Evolutionary conservation across 2,329 filamentous ascomycete species (phyloP), one percentile per base, ranked within the genome.

Genomic region (Neofusicoccum umdonicola): DNA sequence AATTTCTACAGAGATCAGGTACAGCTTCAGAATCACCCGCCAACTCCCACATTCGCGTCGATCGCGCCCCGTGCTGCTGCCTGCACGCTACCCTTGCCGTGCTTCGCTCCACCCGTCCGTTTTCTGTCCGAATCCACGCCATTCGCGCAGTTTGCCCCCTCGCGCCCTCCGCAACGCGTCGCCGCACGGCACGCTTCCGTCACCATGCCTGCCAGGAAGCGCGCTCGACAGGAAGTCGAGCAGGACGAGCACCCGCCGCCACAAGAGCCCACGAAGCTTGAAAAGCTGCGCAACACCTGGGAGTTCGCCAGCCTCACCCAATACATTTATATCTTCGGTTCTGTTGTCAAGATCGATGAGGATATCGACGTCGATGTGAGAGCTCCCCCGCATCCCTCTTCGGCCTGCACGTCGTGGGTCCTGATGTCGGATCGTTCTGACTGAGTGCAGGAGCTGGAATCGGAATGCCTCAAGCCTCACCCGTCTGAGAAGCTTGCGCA

Each of bases 281-380:
- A 87, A 65, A 88, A 84, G 69, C 85, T 98, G 69, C 88, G 94
- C 68, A 95, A 91, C 75, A 93, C 91, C 84, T 98, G 94, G 93
- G 91, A 97, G 77, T 97, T 98, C 78, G 92, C 94, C 67, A 94
- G 93, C 73, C 81, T 98, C 7, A 93, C 90, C 80, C 94, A 99
- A 79, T 99, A 93, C 85, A 91, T 98, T 67, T 91, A 89, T 76
- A 87, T 94, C 45, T 99, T 99, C 77, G 93, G 94, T 67, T 88
- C 90, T 72, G 88, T 88, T 48, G 88, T 96, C 76, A 97, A 96
- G 80, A 91, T 98, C 69, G 90, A 95, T 71, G 90, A 96, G 67
- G 88, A 90, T 73, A 84, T 97, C 68, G 92, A 94, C 73, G 90
- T 97, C 68, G 93, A 98, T 81, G 95, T 97, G 86, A 72, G 48